phyloP scores from a whole-genome alignment of 2,329 filamentous ascomycete species.

The Fonsecaea pedrosoi region DNA sequence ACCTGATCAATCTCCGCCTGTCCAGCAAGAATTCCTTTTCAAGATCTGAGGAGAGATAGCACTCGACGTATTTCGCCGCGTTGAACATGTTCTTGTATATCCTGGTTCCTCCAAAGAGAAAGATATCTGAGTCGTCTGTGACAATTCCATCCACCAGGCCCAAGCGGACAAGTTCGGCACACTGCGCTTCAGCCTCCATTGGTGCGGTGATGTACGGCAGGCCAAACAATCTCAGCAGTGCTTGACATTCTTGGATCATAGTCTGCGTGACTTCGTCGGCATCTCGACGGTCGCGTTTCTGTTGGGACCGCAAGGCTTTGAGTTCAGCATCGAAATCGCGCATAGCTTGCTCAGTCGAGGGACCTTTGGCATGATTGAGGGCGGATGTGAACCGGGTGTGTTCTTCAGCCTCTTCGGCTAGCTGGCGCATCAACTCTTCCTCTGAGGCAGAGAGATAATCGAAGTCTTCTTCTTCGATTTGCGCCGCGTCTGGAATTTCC shows the following conservation, averaged over 20 bases:
- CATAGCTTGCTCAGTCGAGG: conserved; percentile 68
- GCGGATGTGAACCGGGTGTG: conserved; percentile 90
- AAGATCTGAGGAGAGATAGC: conserved; percentile 82
- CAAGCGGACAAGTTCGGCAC: conserved; percentile 83
- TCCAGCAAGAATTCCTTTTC: conserved; percentile 88
- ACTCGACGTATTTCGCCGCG: conserved; percentile 96
- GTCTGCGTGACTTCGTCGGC: conserved; percentile 96
- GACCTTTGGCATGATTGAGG: conserved; percentile 68
- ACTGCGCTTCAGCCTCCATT: conserved; percentile 99
- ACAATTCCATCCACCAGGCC: conserved; percentile 96
- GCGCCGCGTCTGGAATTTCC: conserved; percentile 1
- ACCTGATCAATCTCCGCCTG: conserved; percentile 82
- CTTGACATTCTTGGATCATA: conserved; percentile 95
- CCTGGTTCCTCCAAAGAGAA: conserved; percentile 92
- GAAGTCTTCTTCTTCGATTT: conserved; percentile 44
- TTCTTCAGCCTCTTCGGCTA: conserved; percentile 90
- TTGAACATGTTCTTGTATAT: conserved; percentile 99
- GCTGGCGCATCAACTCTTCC: conserved; percentile 82
- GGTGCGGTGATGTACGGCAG: conserved; percentile 96
- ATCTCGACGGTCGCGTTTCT: conserved; percentile 94
- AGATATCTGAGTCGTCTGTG: conserved; percentile 95
- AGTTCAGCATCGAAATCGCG: conserved; percentile 87
- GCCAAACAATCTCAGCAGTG: conserved; percentile 86
- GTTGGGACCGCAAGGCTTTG: conserved; percentile 84
- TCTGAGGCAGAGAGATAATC: conserved; percentile 81